Evolutionary conservation across 345 rosid species (phyloP), one percentile per base, ranked within the genome.

Genomic region (Brassica carinata): DNA sequence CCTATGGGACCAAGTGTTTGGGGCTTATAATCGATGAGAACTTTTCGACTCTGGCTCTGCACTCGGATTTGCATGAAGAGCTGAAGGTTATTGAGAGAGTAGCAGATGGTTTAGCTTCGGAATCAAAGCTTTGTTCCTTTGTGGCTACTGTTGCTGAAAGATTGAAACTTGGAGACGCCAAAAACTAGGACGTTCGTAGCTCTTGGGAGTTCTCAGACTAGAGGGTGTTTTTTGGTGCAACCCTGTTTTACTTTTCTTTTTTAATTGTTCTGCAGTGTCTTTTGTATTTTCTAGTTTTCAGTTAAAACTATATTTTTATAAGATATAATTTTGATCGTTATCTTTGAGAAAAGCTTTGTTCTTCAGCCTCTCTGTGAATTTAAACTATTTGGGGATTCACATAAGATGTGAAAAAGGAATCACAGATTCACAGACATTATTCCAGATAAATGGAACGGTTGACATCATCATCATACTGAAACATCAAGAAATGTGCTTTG

Each of bases 21-120:
- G 90, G 91, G 29, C 59, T 90, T 71, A 71, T 93, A n/a, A 75
- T 95, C 64, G 99, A 93, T 69, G 96, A 86, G 76, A 91, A 89
- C 79, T 90, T 90, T 81, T 87, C 96, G 1, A 89, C 90, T 0
- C 64, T 95, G 87, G 87, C 90, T 55, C 76, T 96, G 85, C 82
- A 85, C 74, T 81, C 89, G 0, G 89, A 88, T 83, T 89, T 93
- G 78, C 92, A 87, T 27, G 88, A 91, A 75, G 98, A 96, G 86
- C 79, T 96, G 38, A 86, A 81, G 86, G 82, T 86, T 5, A 76
- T 90, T 15, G 88, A 76, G 4, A 85, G 58, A 70, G 81, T 85
- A 51, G 91, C 87, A 23, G 73, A 82, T 79, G 86, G 87, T 13
- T 83, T 96, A 68, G 91, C 90, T 64, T 76, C 86, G 1, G 99